These are phyloP conservation scores for Wallacemonas sp. DNA, from an alignment of 208 protist species.

Conservation along the genomic window DNA sequence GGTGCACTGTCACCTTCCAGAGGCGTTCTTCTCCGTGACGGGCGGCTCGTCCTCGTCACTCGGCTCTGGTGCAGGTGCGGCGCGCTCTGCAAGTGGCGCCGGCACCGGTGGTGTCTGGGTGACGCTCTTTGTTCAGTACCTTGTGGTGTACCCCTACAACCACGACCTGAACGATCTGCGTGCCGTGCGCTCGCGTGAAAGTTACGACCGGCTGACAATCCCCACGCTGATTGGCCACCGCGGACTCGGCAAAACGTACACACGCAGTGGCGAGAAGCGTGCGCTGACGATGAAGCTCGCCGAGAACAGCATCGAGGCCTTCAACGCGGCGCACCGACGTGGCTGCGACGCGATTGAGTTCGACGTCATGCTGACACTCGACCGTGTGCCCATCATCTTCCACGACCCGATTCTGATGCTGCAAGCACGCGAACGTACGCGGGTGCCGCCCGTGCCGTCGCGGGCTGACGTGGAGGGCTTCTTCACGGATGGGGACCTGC, in stretches of 20 bases:
- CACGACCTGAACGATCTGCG: conserved; percentile 41
- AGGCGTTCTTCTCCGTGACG: neutral
- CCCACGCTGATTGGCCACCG: conserved; percentile 78
- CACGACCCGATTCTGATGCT: conserved; percentile 80
- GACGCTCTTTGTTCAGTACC: conserved; percentile 71
- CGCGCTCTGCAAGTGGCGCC: neutral
- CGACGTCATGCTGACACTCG: conserved; percentile 82
- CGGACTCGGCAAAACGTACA: conserved; percentile 81
- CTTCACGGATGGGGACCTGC: conserved; percentile 7
- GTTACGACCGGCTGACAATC: conserved; percentile 45
- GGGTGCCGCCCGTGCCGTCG: neutral
- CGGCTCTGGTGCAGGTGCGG: conserved; percentile 14
- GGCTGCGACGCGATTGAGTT: conserved; percentile 82
- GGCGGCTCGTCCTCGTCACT: conserved; percentile 5
- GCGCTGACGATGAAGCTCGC: conserved; percentile 51
- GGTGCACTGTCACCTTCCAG: conserved; percentile 19
- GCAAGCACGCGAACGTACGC: conserved; percentile 42
- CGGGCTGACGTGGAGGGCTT: neutral
- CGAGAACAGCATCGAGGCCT: conserved; percentile 74
- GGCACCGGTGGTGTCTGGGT: conserved; percentile 37
- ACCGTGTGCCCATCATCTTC: conserved; percentile 75
- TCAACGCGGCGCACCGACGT: conserved; percentile 72
- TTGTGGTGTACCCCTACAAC: conserved; percentile 47
- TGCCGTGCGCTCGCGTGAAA: conserved; percentile 62
- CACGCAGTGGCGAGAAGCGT: conserved; percentile 26